Evolutionary conservation across 83 land plant species (phyloP).

Genomic region (Picea engelmannii): DNA sequence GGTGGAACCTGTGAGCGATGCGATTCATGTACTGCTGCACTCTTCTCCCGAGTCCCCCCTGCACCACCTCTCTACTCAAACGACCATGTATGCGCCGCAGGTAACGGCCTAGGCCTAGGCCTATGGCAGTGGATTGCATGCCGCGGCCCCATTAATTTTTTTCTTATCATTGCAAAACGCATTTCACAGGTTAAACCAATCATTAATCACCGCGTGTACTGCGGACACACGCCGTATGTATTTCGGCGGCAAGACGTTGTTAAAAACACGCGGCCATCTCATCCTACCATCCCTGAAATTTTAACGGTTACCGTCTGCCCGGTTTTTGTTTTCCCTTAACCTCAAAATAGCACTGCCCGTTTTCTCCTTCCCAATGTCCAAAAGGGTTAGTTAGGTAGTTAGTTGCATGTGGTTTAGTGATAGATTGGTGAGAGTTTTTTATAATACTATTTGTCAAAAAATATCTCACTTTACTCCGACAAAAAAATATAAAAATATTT

Average conservation of each 20-base stretch:
- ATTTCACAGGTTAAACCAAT: too few species aligned
- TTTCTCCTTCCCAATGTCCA: too few species aligned
- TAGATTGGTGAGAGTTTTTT: too few species aligned
- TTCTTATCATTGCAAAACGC: too few species aligned
- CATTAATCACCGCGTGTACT: too few species aligned
- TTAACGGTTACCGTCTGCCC: constrained; percentile 14
- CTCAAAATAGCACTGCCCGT: too few species aligned
- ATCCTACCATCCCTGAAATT: background rate
- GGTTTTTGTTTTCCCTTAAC: background rate
- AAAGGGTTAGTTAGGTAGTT: too few species aligned
- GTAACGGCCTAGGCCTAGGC: background rate
- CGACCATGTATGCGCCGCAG: background rate
- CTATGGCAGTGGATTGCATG: background rate
- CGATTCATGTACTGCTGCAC: background rate
- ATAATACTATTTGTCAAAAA: too few species aligned
- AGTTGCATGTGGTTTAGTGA: too few species aligned
- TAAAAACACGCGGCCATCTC: background rate
- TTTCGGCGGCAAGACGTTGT: background rate
- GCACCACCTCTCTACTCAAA: background rate
- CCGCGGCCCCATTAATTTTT: background rate
- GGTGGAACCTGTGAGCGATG: background rate
- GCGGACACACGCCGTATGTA: background rate
- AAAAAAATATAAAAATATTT: too few species aligned
- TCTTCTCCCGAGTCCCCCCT: background rate
- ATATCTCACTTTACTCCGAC: too few species aligned